A percentile compares a stretch with the other conserved stretches of the same genome.
Conservation (phyloP, 768 basidiomycete genomes). For the Lactifluus piperatus region DNA sequence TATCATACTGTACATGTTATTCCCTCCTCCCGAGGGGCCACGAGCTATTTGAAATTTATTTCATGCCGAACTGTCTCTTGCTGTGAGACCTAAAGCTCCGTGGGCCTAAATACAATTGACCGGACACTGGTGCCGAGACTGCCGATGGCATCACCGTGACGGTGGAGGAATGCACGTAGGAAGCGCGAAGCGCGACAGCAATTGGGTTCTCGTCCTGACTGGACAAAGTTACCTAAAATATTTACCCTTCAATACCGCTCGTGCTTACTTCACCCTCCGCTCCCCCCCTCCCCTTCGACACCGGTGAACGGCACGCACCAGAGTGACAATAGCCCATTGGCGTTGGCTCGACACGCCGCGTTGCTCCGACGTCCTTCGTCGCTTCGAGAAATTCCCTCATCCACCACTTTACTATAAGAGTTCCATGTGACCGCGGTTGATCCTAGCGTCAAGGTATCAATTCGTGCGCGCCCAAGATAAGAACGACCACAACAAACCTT, state of each 20-base stretch:
- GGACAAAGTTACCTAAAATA: constrained; percentile 45
- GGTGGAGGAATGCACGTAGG: constrained; percentile 29
- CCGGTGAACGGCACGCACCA: constrained; percentile 31
- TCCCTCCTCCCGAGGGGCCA: not conserved
- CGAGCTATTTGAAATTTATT: not conserved
- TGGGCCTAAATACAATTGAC: constrained; percentile 39
- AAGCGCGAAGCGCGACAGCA: constrained; percentile 51
- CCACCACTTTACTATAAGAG: constrained; percentile 43
- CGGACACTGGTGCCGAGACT: constrained; percentile 45
- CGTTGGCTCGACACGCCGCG: constrained; percentile 22
- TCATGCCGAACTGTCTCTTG: not conserved
- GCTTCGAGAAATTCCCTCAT: constrained; percentile 29
- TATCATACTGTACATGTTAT: constrained; percentile 32
- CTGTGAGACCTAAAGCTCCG: constrained; percentile 46
- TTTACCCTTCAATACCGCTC: no score
- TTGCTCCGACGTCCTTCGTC: constrained; percentile 33
- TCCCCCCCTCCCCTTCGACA: no score
- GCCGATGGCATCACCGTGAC: constrained; percentile 34
- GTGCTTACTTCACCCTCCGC: not conserved
- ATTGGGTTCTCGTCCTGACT: constrained; percentile 59
- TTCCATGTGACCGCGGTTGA: constrained; percentile 39
- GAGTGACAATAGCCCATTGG: not conserved
- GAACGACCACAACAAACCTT: constrained; percentile 28
- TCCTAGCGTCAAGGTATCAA: constrained; percentile 44
- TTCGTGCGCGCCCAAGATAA: constrained; percentile 43